These are phyloP conservation scores for Coemansia sp. DNA, from an alignment of 192 early-diverging fungal species.

Conservation along the genomic window DNA sequence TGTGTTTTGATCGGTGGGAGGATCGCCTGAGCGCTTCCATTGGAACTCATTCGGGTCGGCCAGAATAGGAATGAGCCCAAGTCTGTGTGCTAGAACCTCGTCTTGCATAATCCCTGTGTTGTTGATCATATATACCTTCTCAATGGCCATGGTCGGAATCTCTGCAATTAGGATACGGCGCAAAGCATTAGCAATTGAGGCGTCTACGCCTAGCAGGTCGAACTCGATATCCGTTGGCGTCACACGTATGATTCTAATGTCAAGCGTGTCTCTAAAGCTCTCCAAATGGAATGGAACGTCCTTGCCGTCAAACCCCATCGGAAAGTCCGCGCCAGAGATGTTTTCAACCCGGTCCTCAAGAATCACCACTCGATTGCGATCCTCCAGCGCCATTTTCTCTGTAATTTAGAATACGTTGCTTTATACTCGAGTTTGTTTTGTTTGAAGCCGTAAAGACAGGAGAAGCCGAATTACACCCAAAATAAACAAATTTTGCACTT, in stretches of 20 bases:
- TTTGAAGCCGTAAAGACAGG: neutral
- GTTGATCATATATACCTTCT: slow-evolving; percentile 88
- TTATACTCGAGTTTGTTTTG: neutral
- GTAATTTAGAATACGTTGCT: neutral
- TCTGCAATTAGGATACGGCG: slow-evolving; percentile 93
- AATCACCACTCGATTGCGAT: slow-evolving; percentile 55
- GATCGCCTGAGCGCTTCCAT: slow-evolving; percentile 70
- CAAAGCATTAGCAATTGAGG: slow-evolving; percentile 92
- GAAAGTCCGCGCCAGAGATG: slow-evolving; percentile 50
- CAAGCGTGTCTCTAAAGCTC: slow-evolving; percentile 35
- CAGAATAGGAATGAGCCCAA: slow-evolving; percentile 90
- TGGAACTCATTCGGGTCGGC: slow-evolving; percentile 83
- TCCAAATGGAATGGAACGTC: slow-evolving; percentile 30
- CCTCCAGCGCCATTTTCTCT: slow-evolving; percentile 39
- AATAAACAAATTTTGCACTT: neutral
- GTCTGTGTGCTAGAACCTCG: slow-evolving; percentile 88
- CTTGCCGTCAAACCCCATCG: slow-evolving; percentile 34
- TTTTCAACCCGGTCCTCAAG: slow-evolving; percentile 55
- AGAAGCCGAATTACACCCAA: neutral
- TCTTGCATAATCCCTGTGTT: slow-evolving; percentile 92
- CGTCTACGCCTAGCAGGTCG: slow-evolving; percentile 92
- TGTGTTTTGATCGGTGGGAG: slow-evolving; percentile 91
- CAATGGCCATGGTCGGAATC: slow-evolving; percentile 97
- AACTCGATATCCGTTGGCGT: slow-evolving; percentile 82
- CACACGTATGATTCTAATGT: slow-evolving; percentile 41